Conservation (phyloP, 2,329 filamentous ascomycete genomes). For the Aspergillus persii region DNA sequence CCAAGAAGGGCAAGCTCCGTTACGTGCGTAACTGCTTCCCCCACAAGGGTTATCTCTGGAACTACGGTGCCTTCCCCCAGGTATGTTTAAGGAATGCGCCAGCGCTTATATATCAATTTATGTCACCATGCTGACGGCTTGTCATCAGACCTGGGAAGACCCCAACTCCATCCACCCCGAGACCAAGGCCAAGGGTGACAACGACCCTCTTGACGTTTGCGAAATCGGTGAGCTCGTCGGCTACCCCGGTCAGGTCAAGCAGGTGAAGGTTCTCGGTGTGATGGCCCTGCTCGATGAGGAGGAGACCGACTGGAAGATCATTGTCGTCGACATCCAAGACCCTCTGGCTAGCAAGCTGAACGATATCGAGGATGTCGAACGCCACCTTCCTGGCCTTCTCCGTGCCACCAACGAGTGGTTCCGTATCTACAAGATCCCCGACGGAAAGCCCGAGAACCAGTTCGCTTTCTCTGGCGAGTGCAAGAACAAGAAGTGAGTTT, state of each 20-base stretch:
- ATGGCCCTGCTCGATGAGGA: constrained; percentile 99
- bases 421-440: constrained; percentile 99
- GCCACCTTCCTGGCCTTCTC: constrained; percentile 93
- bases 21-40: constrained; percentile 99
- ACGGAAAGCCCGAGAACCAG: constrained; percentile 99
- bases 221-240: constrained; percentile 98
- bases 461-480: constrained; percentile 99
- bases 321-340: constrained; percentile 98
- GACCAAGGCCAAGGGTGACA: constrained; percentile 99
- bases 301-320: constrained; percentile 99
- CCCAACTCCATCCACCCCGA: constrained; percentile 93
- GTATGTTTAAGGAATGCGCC: constrained; percentile 50
- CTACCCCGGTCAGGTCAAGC: constrained; percentile 95
- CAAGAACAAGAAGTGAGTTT: constrained; percentile 92
- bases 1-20: constrained; percentile 99
- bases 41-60: constrained; percentile 99
- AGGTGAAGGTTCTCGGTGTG: constrained; percentile 99
- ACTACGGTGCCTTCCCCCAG: constrained; percentile 99
- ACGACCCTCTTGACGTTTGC: constrained; percentile 98
- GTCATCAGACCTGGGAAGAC: constrained; percentile 90
- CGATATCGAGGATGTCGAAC: constrained; percentile 98
- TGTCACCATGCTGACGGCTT: background rate
- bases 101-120: background rate
- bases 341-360: constrained; percentile 94
- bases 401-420: constrained; percentile 99